Base-by-base conservation (phyloP, 768 basidiomycete species). In the Calocybe gangraenosa region DNA sequence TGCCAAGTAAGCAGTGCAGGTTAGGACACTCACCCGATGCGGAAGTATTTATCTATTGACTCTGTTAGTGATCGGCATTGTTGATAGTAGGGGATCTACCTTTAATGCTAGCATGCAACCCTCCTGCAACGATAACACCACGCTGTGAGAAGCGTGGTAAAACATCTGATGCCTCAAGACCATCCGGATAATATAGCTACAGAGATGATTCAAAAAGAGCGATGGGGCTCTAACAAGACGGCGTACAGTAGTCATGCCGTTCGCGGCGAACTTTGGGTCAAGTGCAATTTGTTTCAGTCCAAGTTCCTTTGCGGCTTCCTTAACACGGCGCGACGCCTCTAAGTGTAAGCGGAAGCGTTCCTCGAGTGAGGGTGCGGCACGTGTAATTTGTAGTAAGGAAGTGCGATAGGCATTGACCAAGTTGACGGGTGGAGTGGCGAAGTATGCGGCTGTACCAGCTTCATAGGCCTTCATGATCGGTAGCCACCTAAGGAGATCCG, bases 401-500 rank as follows among this genome's bases (percentile, higher is more conserved):
- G 81, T 76, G 58, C 86, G 82, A 63, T 89, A 90, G 2, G 96
- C 90, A 63, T 92, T 89, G 58, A 98, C 81, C 54, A 99, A 80
- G 68, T 96, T 95, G 48, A 94, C 89, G 7, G 92, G 93, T 2
- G 92, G 90, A 0, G 93, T 97, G 7, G 94, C 95, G 64, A 97
- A 97, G 73, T 97, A 97, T 15, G 84, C 84, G 0, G 91, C 74
- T 9, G 67, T 67, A 48, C 89, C 89, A 47, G 68, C 66, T 68
- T 97, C 93, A 63, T 98, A 99, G 2, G 86, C 82, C 56, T 84
- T 78, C 94, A 98, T 98, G 61, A 96, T 82, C 1, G 92, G 92
- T 36, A 94, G 71, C 90, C 90, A 92, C 56, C 87, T 88, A 48
- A 22, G 23, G 37, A n/a, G n/a, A n/a, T n/a, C 44, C 13, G 25